phyloP scores from a whole-genome alignment of 1,284 basidiomycete species.

The Caloboletus inedulis region DNA sequence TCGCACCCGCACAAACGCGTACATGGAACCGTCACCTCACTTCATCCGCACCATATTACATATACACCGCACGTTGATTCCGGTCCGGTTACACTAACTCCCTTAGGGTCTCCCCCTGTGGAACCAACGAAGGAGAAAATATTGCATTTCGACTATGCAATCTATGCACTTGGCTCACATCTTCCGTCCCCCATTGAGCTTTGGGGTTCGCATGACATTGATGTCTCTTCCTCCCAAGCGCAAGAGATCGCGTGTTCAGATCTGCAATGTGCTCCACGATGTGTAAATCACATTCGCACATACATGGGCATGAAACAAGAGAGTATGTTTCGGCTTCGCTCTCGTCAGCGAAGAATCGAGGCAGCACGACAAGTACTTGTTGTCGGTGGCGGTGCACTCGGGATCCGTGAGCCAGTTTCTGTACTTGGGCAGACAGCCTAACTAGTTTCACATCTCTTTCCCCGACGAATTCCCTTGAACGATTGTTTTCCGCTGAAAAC shows the following conservation, averaged over 20 bases:
- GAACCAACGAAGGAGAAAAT: conserved; percentile 38
- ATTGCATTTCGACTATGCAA: conserved; percentile 49
- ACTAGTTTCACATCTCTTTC: background rate
- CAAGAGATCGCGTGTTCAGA: background rate
- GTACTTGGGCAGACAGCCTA: background rate
- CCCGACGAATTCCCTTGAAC: background rate
- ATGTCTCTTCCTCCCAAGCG: background rate
- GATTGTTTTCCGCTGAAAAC: background rate
- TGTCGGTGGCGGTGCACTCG: conserved; percentile 61
- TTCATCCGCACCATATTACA: conserved; percentile 44
- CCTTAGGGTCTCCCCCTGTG: background rate
- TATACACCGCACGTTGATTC: conserved; percentile 38
- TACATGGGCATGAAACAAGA: conserved; percentile 49
- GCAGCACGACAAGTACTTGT: conserved; percentile 47
- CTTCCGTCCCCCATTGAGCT: conserved; percentile 56
- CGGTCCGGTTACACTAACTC: conserved; percentile 36
- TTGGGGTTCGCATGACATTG: conserved; percentile 36
- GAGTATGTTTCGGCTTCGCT: conserved; percentile 47
- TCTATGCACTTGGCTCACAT: conserved; percentile 59
- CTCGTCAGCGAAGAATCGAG: conserved; percentile 44
- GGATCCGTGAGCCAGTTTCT: conserved; percentile 48
- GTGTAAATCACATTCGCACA: background rate
- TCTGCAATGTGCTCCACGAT: background rate
- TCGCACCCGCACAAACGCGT: conserved; percentile 35
- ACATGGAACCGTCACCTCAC: conserved; percentile 47